Evolutionary conservation across 2,329 filamentous ascomycete genomes (phyloP).

Genomic region (Teratosphaeria nubilosa): DNA sequence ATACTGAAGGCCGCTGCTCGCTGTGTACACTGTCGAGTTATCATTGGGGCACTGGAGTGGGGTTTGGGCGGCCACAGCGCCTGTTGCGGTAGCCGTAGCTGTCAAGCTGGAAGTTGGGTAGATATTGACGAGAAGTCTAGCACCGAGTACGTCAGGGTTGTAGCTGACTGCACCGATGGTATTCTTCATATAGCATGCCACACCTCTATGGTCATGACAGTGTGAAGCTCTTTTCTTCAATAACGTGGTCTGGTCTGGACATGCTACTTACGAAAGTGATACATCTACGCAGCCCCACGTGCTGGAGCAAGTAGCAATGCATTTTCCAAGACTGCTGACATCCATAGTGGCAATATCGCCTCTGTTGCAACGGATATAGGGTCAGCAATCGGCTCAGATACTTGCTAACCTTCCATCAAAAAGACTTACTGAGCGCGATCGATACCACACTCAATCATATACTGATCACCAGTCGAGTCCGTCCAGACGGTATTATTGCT

Average conservation of each 20-base stretch:
- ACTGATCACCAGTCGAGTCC: background rate
- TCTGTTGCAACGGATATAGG: too few relatives aligned
- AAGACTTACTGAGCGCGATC: too few relatives aligned
- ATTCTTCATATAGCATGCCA: background rate
- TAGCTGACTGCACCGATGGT: background rate
- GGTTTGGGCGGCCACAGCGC: background rate
- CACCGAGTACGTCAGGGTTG: background rate
- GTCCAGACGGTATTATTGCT: background rate
- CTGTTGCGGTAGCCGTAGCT: background rate
- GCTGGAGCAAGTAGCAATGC: background rate
- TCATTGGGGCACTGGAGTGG: conserved; percentile 12
- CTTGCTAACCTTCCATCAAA: too few relatives aligned
- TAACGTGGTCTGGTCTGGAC: background rate
- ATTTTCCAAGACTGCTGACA: background rate
- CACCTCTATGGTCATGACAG: background rate
- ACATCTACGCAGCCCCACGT: background rate
- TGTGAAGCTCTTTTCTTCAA: background rate
- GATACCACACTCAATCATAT: background rate
- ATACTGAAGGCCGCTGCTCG: conserved; percentile 13
- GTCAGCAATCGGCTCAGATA: too few relatives aligned
- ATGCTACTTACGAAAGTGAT: background rate
- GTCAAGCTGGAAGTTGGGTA: background rate
- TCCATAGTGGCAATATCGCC: background rate
- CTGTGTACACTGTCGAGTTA: conserved; percentile 14
- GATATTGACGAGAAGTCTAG: background rate